These are phyloP conservation scores for Drechslerella stenobrocha DNA, from an alignment of 2,329 filamentous ascomycete species.

Conservation along the genomic window DNA sequence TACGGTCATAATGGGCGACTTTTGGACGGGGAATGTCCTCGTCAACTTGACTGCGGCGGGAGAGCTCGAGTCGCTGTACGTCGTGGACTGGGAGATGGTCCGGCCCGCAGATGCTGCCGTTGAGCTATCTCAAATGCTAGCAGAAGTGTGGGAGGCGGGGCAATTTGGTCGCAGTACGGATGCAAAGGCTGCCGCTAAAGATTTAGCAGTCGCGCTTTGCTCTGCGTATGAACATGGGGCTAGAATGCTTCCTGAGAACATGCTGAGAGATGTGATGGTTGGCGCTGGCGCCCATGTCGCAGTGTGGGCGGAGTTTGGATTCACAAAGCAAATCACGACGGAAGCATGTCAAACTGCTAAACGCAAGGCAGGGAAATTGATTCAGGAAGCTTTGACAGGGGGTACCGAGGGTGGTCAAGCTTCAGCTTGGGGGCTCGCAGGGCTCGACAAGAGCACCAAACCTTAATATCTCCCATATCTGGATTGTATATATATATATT, in stretches of 20 bases:
- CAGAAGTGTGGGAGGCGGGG: slow-evolving; percentile 42
- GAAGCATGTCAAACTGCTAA: slow-evolving; percentile 22
- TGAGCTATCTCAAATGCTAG: slow-evolving; percentile 44
- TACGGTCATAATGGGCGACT: slow-evolving; percentile 47
- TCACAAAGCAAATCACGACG: slow-evolving; percentile 16
- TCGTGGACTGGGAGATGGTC: slow-evolving; percentile 47
- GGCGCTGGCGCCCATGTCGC: slow-evolving; percentile 29
- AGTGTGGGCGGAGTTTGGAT: slow-evolving; percentile 27
- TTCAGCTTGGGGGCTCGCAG: slow-evolving; percentile 28
- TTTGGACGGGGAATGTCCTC: slow-evolving; percentile 45
- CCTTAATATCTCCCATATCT: too few relatives aligned
- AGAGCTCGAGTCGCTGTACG: slow-evolving; percentile 23
- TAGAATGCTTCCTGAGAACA: not conserved
- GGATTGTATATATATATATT: not conserved
- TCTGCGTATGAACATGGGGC: slow-evolving; percentile 14
- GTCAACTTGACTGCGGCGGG: slow-evolving; percentile 23
- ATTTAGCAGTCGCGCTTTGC: slow-evolving; percentile 16
- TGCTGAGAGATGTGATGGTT: slow-evolving; percentile 34
- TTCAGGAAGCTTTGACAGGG: slow-evolving; percentile 27
- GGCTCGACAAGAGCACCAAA: not conserved
- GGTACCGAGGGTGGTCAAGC: not conserved
- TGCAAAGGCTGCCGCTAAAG: slow-evolving; percentile 25
- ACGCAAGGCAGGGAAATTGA: slow-evolving; percentile 29
- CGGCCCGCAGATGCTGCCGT: slow-evolving; percentile 31
- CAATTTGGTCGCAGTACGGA: slow-evolving; percentile 29